Evolutionary conservation across 2,329 filamentous ascomycete genomes (phyloP), one percentile per base, ranked within the genome.

Genomic region (Pezicula carpinea): DNA sequence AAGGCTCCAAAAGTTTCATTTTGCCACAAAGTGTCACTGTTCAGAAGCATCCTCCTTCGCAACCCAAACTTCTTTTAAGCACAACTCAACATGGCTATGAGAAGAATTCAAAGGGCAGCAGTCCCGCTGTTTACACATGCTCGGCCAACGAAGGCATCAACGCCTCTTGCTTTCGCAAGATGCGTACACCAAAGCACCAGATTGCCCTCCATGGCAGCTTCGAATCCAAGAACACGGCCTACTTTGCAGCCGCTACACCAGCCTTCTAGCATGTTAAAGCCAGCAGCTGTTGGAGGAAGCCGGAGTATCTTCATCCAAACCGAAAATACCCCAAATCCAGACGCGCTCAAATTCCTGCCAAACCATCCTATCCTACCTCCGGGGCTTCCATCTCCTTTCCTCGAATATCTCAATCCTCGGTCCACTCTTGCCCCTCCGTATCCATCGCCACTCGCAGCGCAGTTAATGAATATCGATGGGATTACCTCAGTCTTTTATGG

Each of bases 221-320:
- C 74, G 35, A 68, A 70, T 54, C 59, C 66, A 35, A 68, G 66
- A 50, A 68, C 63, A 45, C 65, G 74, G 58, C 74, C 74, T 26
- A 69, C 64, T 7, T 52, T 76, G 54, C 66, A 66, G 31, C 65
- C 69, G 21, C 54, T 64, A 14, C 62, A 66, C 38, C 69, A 72
- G 50, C 71, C 70, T 40, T 59, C 65, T 6, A 62, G 59, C 32
- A 61, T 64, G 35, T 59, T 67, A 15, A 64, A 68, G 36, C 69
- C 66, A 40, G 62, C 65, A 3, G 57, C 67, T 18, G 62, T 66
- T 19, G 64, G 62, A 19, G 66, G 68, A 48, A 69, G 66, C 50
- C 84, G 92, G 54, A 90, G 83, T 19, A 95, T 99, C 68, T 99
- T 97, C 74, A 99, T 99, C 63, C 93, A 99, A 71, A 97, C 92